phyloP scores from a whole-genome alignment of 768 basidiomycete genomes.

The Lepiota venenata region DNA sequence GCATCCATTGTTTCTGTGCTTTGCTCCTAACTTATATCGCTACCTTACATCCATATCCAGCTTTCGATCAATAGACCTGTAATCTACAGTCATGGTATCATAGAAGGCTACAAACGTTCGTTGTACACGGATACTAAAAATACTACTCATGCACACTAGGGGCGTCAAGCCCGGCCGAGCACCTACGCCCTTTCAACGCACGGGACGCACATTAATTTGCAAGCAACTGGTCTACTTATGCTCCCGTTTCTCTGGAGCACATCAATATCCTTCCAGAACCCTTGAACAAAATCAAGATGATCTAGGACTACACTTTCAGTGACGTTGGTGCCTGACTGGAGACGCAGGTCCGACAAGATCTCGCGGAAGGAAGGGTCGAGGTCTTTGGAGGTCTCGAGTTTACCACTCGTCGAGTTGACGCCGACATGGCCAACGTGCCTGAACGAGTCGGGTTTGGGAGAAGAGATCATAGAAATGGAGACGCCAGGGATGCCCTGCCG shows the following conservation, averaged over 20 bases:
- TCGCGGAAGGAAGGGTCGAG: constrained; percentile 52
- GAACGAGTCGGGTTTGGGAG: constrained; percentile 58
- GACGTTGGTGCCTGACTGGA: constrained; percentile 23
- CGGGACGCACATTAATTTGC: constrained; percentile 7
- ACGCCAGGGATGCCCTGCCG: constrained; percentile 17
- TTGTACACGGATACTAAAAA: neutral
- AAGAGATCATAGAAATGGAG: constrained; percentile 48
- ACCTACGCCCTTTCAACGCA: too few relatives aligned
- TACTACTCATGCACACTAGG: neutral
- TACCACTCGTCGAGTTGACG: constrained; percentile 40
- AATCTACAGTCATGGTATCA: too few relatives aligned
- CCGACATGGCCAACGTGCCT: constrained; percentile 67
- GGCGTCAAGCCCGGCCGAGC: neutral
- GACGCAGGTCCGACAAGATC: constrained; percentile 31
- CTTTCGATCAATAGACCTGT: neutral
- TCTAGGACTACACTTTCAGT: constrained; percentile 22
- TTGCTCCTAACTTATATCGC: constrained; percentile 5
- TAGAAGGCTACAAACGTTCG: neutral
- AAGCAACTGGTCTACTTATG: constrained; percentile 12
- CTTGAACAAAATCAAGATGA: constrained; percentile 27
- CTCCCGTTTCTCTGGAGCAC: constrained; percentile 17
- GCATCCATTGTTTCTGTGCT: constrained; percentile 6
- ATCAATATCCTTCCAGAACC: constrained; percentile 30
- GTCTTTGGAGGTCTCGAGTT: constrained; percentile 50
- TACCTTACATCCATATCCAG: neutral